These are phyloP conservation scores for Russula earlei DNA, from an alignment of 768 basidiomycete genomes.

Conservation along the genomic window DNA sequence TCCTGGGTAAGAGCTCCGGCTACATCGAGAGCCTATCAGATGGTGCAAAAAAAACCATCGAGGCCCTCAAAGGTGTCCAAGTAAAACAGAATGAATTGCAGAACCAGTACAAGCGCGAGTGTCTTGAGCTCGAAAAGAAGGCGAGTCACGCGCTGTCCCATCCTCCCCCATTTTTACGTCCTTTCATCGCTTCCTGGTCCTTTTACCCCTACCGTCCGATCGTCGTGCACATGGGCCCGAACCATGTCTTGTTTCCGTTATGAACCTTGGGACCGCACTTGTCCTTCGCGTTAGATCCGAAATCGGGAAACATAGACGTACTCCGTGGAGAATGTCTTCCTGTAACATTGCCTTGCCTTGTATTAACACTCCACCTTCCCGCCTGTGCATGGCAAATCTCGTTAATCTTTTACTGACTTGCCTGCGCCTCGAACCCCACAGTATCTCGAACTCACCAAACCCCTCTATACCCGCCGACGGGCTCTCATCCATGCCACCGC, in stretches of 20 bases:
- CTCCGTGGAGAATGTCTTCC: not conserved
- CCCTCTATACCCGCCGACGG: constrained; percentile 78
- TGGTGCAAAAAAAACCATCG: constrained; percentile 74
- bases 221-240: not conserved
- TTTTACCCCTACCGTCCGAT: not conserved
- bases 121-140: constrained; percentile 93
- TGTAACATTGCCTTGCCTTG: constrained; percentile 4
- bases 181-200: not conserved
- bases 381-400: not conserved
- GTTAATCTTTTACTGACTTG: not conserved
- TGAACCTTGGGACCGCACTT: not conserved
- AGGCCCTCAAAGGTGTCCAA: constrained; percentile 91
- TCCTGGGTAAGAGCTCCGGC: constrained; percentile 87
- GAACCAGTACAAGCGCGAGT: constrained; percentile 90
- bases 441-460: constrained; percentile 71
- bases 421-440: constrained; percentile 24
- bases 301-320: not conserved
- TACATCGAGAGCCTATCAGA: constrained; percentile 86
- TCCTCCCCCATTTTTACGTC: not conserved
- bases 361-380: not conserved
- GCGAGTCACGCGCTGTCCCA: constrained; percentile 33
- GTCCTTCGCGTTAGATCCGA: constrained; percentile 3
- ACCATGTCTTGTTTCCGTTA: not conserved
- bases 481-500: constrained; percentile 74
- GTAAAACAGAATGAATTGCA: constrained; percentile 85